Evolutionary conservation across 164 flowering plant genomes (phyloP), one percentile per base, ranked within the genome.

Genomic region (Aristolochia fimbriata): DNA sequence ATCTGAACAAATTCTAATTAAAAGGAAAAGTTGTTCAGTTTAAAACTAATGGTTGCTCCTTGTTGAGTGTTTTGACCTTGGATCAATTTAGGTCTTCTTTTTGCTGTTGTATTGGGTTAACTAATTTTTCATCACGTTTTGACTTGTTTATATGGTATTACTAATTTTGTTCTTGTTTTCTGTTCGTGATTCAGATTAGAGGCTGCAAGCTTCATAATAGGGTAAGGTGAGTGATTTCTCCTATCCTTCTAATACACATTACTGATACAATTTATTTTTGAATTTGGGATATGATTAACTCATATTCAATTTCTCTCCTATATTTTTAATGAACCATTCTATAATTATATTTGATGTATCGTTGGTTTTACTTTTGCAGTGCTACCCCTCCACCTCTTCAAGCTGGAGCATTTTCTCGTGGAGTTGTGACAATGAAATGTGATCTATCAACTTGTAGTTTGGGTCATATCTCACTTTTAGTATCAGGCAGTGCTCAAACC

Each of bases 401-500:
- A 75, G 93, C 96, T 24, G 99, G 81, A 61, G 66, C 96, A 50
- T 80, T 93, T 77, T 85, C 96, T 55, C 96, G 96, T 47, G 97
- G 96, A 59, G 99, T 94, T 50, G 94, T 94, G 68, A 94, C 99
- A 58, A 94, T 94, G 99, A 73, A 91, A 56, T 94, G 99, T 72
- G 99, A 94, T 76, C 55, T 94, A n/a, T 79, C 99, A 15, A 94
- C 99, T 21, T 81, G 84, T 76, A 87, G 87, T 71, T 83, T 85
- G 56, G 80, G 96, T 23, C 93, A 88, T 64, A 80, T 89, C 65
- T 87, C 97, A 15, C 85, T 91, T 63, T 59, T 91, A 69, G 86
- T 91, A 25, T 87, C 96, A 15, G 98, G 98, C 16, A 92, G 91
- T 70, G 96, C 96, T 31, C 83, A 84, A 62, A 86, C 98, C 25